Conservation (phyloP, 805 yeast species). For the Lipomyces yamanashiensis region DNA sequence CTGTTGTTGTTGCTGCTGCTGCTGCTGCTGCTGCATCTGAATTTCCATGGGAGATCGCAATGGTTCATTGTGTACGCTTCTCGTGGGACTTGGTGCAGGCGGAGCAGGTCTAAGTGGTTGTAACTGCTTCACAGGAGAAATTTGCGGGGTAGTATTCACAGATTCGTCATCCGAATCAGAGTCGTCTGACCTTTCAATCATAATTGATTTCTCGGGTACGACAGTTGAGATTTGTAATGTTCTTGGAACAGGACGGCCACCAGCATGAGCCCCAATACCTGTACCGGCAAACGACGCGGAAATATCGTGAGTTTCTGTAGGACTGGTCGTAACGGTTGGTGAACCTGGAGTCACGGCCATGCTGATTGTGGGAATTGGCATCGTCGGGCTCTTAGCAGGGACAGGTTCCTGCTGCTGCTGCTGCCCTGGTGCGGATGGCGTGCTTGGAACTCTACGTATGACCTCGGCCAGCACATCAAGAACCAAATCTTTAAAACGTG, state of each 20-base stretch:
- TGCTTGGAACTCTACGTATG: constrained; percentile 65
- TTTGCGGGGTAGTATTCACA: not conserved
- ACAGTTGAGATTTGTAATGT: constrained; percentile 49
- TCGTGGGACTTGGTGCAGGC: constrained; percentile 5
- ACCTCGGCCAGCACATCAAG: constrained; percentile 88
- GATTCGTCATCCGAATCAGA: constrained; percentile 53
- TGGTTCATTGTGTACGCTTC: not conserved
- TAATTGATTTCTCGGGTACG: constrained; percentile 80
- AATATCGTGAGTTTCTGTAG: not conserved
- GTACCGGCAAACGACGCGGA: not conserved
- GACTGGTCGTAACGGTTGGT: not conserved
- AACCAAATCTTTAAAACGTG: constrained; percentile 86
- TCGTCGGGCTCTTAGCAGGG: not conserved
- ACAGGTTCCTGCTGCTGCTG: not conserved
- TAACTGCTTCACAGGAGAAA: not conserved
- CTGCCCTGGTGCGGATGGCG: not conserved
- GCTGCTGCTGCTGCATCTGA: constrained; percentile 11
- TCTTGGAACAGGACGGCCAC: constrained; percentile 23
- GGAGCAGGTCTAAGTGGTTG: constrained; percentile 15
- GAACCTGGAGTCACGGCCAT: not conserved
- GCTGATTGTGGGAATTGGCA: not conserved
- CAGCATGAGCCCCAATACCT: not conserved
- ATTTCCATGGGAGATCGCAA: constrained; percentile 8
- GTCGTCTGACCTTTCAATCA: constrained; percentile 89
- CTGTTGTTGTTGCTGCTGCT: not conserved